Percentiles rank a stretch among this genome's conserved stretches.
Evolutionary conservation across 2,329 filamentous ascomycete genomes (phyloP).

Genomic region (Monilinia vaccinii-corymbosi): DNA sequence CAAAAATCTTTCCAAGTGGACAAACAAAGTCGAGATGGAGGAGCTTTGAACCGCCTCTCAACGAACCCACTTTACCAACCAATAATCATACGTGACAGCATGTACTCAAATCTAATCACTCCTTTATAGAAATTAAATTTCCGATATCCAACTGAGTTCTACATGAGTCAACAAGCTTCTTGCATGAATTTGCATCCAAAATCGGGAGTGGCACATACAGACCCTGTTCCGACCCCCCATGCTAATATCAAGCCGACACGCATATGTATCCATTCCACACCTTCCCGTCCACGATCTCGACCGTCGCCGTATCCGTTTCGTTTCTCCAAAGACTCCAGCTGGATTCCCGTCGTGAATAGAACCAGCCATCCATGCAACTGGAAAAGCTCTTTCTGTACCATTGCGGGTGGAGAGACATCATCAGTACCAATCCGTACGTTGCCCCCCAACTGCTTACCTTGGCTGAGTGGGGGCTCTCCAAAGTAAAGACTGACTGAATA

Average conservation of each 20-base stretch:
- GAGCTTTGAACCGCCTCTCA: not conserved
- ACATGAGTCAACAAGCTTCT: not conserved
- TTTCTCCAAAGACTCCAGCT: not conserved
- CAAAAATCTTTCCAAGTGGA: not conserved
- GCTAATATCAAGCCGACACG: not conserved
- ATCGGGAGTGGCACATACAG: not conserved
- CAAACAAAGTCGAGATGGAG: slow-evolving; percentile 1
- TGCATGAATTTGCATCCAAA: too few relatives aligned
- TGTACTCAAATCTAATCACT: not conserved
- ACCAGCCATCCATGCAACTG: not conserved
- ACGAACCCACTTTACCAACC: not conserved
- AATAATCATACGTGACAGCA: not conserved
- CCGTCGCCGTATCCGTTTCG: too few relatives aligned
- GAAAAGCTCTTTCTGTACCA: not conserved
- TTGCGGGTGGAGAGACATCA: not conserved
- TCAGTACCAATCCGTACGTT: not conserved
- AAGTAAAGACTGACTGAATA: not conserved
- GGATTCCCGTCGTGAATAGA: not conserved
- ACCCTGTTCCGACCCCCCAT: not conserved
- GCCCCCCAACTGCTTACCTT: not conserved
- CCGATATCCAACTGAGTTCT: not conserved
- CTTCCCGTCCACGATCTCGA: too few relatives aligned
- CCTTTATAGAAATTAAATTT: not conserved
- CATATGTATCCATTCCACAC: too few relatives aligned
- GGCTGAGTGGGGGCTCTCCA: not conserved